Evolutionary conservation across 2,329 filamentous ascomycete species (phyloP).

Genomic region (Ascochyta lentis): DNA sequence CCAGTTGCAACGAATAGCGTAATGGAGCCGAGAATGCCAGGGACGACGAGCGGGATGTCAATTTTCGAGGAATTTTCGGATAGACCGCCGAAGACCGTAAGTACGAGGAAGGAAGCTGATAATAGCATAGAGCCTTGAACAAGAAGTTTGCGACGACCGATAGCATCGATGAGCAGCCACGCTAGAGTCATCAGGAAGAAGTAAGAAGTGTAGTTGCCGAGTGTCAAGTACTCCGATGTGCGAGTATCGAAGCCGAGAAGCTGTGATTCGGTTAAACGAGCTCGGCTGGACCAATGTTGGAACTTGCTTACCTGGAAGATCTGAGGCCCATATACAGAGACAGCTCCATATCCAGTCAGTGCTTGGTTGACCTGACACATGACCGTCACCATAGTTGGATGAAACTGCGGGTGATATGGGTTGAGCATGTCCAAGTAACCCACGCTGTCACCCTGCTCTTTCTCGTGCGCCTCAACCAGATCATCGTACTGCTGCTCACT

Average conservation of each 20-base stretch:
- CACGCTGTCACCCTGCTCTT: slow-evolving; percentile 57
- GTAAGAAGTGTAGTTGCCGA: slow-evolving; percentile 68
- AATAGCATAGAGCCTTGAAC: slow-evolving; percentile 60
- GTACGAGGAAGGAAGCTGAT: slow-evolving; percentile 58
- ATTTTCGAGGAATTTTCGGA: slow-evolving; percentile 50
- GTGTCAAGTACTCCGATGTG: slow-evolving; percentile 62
- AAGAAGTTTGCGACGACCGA: slow-evolving; percentile 62
- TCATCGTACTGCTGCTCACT: slow-evolving; percentile 59
- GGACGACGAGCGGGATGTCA: slow-evolving; percentile 50
- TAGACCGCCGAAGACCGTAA: slow-evolving; percentile 60
- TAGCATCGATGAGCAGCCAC: slow-evolving; percentile 64
- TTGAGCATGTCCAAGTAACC: slow-evolving; percentile 65
- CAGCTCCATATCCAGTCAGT: slow-evolving; percentile 64
- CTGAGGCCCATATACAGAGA: slow-evolving; percentile 68
- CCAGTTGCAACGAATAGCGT: slow-evolving; percentile 64
- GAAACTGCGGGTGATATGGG: slow-evolving; percentile 62
- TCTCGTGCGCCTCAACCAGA: slow-evolving; percentile 58
- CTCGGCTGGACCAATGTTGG: background rate
- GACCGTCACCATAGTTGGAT: slow-evolving; percentile 65
- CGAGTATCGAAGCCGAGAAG: slow-evolving; percentile 63
- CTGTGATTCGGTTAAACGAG: slow-evolving; percentile 38
- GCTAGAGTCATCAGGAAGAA: slow-evolving; percentile 67
- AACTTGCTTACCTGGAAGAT: slow-evolving; percentile 59
- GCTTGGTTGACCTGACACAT: slow-evolving; percentile 70
- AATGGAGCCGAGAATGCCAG: slow-evolving; percentile 60